phyloP scores from a whole-genome alignment of 192 early-diverging fungal genomes.

The Coemansia sp. region DNA sequence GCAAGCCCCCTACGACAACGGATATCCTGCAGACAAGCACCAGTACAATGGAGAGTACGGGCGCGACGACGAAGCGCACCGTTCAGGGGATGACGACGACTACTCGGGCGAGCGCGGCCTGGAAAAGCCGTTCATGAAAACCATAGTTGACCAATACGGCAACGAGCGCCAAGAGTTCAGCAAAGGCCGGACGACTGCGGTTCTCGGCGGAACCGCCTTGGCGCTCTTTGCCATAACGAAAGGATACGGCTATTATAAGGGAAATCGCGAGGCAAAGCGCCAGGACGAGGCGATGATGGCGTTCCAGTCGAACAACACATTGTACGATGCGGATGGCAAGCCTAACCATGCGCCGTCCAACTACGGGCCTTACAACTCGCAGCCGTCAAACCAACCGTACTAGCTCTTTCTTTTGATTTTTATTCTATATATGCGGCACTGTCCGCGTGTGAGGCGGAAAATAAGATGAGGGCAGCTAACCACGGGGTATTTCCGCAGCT shows the following conservation, averaged over 20 bases:
- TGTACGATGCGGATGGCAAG: background rate
- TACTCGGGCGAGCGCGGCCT: slow-evolving; percentile 43
- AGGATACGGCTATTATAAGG: background rate
- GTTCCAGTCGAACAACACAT: slow-evolving; percentile 1
- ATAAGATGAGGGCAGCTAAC: slow-evolving; percentile 7
- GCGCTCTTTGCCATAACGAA: background rate
- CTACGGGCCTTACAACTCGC: slow-evolving; percentile 1
- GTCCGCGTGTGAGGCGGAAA: background rate
- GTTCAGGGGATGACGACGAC: slow-evolving; percentile 6
- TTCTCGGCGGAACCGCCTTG: background rate
- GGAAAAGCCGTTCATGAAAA: slow-evolving; percentile 35
- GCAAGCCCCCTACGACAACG: background rate
- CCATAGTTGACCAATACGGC: slow-evolving; percentile 29
- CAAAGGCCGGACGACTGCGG: background rate
- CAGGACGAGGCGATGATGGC: slow-evolving; percentile 1
- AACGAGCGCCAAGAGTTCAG: slow-evolving; percentile 13
- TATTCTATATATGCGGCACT: background rate
- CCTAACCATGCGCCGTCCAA: background rate
- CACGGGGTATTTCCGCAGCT: slow-evolving; percentile 10
- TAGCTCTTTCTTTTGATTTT: background rate
- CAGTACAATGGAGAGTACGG: background rate
- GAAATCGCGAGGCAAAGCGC: background rate
- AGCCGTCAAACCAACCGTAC: background rate
- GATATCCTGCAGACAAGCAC: background rate
- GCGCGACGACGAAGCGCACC: background rate